A percentile compares a stretch with the other conserved stretches of the same genome.
Evolutionary conservation across 768 basidiomycete species (phyloP).

Genomic region (Astraeus odoratus): DNA sequence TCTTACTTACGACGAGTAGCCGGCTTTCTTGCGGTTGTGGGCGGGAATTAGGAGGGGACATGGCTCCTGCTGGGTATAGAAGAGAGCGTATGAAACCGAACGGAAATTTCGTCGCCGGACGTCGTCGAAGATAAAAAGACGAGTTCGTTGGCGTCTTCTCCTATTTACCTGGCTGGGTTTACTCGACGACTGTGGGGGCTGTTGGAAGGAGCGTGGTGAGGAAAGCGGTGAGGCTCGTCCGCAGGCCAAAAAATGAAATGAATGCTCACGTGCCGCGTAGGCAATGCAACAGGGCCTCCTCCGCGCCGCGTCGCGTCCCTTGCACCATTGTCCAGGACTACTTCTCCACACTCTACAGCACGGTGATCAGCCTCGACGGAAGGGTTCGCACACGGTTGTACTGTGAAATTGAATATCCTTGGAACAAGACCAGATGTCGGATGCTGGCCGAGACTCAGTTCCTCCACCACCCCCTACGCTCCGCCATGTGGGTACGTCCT

Average conservation of each 20-base stretch:
- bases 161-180: not conserved
- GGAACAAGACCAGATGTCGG: conserved; percentile 18
- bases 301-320: not conserved
- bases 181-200: not conserved
- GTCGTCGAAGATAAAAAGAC: conserved; percentile 13
- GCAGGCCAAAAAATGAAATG: not conserved
- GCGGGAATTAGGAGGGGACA: conserved; percentile 20
- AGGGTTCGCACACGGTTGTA: not conserved
- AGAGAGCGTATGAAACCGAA: too few relatives aligned
- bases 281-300: too few relatives aligned
- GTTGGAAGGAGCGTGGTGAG: not conserved
- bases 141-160: not conserved
- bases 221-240: not conserved
- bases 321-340: not conserved
- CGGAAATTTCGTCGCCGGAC: too few relatives aligned
- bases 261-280: not conserved
- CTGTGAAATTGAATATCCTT: too few relatives aligned
- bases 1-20: conserved; percentile 26
- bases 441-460: conserved; percentile 17
- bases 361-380: too few relatives aligned
- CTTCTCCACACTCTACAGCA: too few relatives aligned
- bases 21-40: conserved; percentile 26
- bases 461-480: conserved; percentile 29
- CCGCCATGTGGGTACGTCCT: conserved; percentile 33
- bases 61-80: too few relatives aligned